phyloP scores from a whole-genome alignment of 805 yeast genomes.

The Hanseniaspora occidentalis region DNA sequence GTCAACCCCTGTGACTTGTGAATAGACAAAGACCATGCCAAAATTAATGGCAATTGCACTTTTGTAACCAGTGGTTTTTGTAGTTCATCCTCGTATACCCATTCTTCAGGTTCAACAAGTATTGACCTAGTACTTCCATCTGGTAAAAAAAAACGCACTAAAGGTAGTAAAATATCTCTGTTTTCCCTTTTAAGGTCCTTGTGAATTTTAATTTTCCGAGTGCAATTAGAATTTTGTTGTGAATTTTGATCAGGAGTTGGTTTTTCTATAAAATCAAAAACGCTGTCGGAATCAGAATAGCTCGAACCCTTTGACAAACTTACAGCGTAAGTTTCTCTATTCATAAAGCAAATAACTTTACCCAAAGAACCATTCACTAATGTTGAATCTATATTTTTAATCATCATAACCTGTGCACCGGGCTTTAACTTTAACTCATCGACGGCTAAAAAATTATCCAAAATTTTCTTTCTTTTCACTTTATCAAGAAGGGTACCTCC shows the following conservation, averaged over 20 bases:
- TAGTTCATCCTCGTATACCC: conserved; percentile 66
- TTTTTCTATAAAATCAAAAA: conserved; percentile 8
- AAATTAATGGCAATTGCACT: conserved; percentile 69
- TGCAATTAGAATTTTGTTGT: conserved; percentile 40
- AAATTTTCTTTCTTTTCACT: conserved; percentile 30
- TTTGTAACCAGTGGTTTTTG: conserved; percentile 60
- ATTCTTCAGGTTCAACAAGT: conserved; percentile 68
- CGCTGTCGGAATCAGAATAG: not conserved
- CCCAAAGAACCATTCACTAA: conserved; percentile 74
- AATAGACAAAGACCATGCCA: conserved; percentile 95
- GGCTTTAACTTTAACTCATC: conserved; percentile 41
- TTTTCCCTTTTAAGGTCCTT: conserved; percentile 29
- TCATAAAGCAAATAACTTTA: conserved; percentile 46
- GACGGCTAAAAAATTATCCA: conserved; percentile 45
- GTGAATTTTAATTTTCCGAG: conserved; percentile 31
- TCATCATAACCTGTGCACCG: conserved; percentile 76
- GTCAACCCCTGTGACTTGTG: conserved; percentile 97
- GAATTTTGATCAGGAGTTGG: conserved; percentile 8
- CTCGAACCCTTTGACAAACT: conserved; percentile 21
- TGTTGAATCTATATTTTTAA: conserved; percentile 59
- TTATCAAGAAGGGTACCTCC: conserved; percentile 35
- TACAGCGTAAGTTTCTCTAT: conserved; percentile 34
- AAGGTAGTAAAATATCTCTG: conserved; percentile 35
- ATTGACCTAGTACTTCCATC: conserved; percentile 66
- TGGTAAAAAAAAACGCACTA: conserved; percentile 61